Evolutionary conservation across 371 early-diverging fungal genomes (phyloP), one percentile per base, ranked within the genome.

Genomic region (Rhizopus microsporus): DNA sequence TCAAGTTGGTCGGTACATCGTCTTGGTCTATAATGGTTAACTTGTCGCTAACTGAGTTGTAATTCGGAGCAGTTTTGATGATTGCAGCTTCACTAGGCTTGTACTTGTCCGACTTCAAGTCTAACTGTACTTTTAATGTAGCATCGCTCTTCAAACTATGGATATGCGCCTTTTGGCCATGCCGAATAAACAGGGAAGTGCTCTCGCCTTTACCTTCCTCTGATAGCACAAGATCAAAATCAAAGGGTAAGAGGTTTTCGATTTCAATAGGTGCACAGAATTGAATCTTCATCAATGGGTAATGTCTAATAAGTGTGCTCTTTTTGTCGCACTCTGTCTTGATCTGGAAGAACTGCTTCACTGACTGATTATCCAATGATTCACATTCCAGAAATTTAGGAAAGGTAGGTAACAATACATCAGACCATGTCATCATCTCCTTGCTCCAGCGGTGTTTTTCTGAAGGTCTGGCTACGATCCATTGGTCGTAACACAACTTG

Each of bases 221-320:
- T 23, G 51, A 45, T 29, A 78, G 16, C 2, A 56, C 69, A 42
- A 86, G 78, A 39, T 82, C 73, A 54, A 92, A 67, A 49, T 85
- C 79, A 65, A 82, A 89, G 0, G 95, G 95, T 31, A 95, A 69
- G n/a, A 90, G 69, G 60, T 95, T 95, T 68, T 93, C 93, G 5
- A 95, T 69, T 63, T 88, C 84, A 56, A 93, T 69, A 9, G 95
- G 93, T 6, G 93, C 80, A 17, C 85, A 68, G 10, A 95, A 63
- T 44, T 78, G 79, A 12, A 92, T 67, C 0, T 79, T 81, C 83
- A 93, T 74, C 32, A 75, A 72, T 38, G 93, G 93, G 62, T 90
- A 91, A 59, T 77, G 66, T 68, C 60, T 59, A 5, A 58, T 51
- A 3, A 72, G 9, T 0, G 73, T 60, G 34, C 68, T 72, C 9